Evolutionary conservation across 345 rosid genomes (phyloP).

Genomic region (Aquilaria yunnanensis): DNA sequence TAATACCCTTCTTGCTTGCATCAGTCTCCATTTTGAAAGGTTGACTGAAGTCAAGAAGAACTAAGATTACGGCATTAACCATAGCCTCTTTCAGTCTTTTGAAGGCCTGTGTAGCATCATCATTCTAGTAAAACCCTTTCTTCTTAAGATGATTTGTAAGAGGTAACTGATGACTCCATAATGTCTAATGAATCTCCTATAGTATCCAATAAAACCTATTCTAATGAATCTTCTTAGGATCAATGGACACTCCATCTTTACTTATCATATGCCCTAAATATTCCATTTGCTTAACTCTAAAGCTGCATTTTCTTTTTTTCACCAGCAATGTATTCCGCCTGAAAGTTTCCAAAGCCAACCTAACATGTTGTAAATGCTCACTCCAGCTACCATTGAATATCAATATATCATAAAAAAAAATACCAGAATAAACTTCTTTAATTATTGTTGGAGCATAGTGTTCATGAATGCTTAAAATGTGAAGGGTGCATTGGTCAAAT

Average conservation of each 20-base stretch:
- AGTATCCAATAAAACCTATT: slow-evolving; percentile 3
- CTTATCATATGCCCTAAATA: not conserved
- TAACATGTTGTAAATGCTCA: not conserved
- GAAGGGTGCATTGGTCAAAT: not conserved
- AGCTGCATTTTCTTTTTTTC: not conserved
- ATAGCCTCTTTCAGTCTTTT: not conserved
- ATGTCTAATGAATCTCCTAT: not conserved
- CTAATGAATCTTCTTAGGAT: not conserved
- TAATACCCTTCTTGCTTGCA: not conserved
- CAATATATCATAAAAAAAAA: not conserved
- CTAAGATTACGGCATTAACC: not conserved
- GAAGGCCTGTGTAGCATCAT: not conserved
- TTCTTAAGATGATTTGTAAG: not conserved
- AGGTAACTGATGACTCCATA: not conserved
- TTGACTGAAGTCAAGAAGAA: not conserved
- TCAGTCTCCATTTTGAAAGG: not conserved
- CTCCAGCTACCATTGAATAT: too few relatives aligned
- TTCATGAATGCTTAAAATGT: not conserved
- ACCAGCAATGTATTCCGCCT: not conserved
- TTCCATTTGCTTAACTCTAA: not conserved
- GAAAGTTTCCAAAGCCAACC: not conserved
- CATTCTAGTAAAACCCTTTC: not conserved
- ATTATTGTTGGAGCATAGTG: not conserved
- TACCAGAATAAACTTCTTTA: not conserved
- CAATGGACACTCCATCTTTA: not conserved